Evolutionary conservation across 2,329 filamentous ascomycete species (phyloP).

Genomic region (Fusarium circinatum): DNA sequence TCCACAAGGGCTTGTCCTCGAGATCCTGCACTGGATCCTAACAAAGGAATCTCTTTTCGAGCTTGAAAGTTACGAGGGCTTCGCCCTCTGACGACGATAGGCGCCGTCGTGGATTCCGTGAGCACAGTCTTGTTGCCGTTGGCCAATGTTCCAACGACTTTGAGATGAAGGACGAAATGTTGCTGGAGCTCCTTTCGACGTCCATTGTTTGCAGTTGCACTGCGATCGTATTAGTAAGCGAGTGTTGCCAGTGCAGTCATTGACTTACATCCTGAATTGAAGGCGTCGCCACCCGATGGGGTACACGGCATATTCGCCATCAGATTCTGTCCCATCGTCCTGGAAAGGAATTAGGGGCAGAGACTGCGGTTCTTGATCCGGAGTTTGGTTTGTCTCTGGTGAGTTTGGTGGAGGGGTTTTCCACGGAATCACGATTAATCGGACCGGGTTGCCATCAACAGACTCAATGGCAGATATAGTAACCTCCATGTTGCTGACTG

Average conservation of each 20-base stretch:
- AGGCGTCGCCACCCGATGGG: constrained; percentile 94
- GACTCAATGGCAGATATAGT: constrained; percentile 94
- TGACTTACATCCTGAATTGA: constrained; percentile 82
- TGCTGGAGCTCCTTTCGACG: constrained; percentile 94
- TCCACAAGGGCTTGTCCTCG: constrained; percentile 80
- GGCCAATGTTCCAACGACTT: constrained; percentile 83
- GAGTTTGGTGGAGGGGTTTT: constrained; percentile 90
- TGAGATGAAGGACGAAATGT: constrained; percentile 91
- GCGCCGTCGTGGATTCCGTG: constrained; percentile 85
- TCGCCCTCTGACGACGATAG: constrained; percentile 91
- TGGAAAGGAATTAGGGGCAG: constrained; percentile 78
- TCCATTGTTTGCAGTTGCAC: constrained; percentile 96
- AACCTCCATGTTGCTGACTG: constrained; percentile 84
- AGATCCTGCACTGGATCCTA: constrained; percentile 79
- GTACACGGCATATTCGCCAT: constrained; percentile 88
- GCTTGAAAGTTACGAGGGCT: constrained; percentile 96
- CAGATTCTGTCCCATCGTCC: constrained; percentile 67
- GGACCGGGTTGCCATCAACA: constrained; percentile 89
- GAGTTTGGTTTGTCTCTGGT: constrained; percentile 69
- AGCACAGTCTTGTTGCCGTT: constrained; percentile 85
- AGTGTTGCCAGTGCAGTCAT: background rate
- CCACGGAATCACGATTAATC: constrained; percentile 97
- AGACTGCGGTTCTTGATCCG: constrained; percentile 86
- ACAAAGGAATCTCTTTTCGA: constrained; percentile 88
- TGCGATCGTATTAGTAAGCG: constrained; percentile 42